These are phyloP conservation scores for Triticum turgidum DNA, from an alignment of 176 grass and related monocot genomes.

Conservation along the genomic window DNA sequence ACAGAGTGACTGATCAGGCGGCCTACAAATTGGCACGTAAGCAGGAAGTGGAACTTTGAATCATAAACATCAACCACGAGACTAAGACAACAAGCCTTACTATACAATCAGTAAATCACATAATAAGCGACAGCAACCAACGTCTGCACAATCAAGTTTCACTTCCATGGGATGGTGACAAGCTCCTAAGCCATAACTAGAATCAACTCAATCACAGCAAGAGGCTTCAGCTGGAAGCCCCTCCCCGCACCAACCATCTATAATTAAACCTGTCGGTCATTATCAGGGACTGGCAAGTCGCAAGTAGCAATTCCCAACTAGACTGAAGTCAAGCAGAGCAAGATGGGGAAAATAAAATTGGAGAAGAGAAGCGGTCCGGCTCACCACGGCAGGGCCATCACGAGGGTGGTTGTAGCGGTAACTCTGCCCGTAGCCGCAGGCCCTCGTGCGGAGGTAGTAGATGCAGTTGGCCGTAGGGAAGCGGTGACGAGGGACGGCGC, in stretches of 20 bases:
- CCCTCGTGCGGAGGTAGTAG: conserved; percentile 82
- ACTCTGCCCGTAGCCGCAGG: conserved; percentile 73
- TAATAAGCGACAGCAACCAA: neutral
- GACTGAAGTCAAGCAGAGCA: conserved; percentile 15
- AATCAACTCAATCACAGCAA: neutral
- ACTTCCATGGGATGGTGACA: conserved; percentile 5
- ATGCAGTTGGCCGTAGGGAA: conserved; percentile 40
- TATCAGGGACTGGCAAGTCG: conserved; percentile 14
- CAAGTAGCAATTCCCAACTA: neutral
- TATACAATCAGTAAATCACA: neutral
- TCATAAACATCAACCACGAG: neutral
- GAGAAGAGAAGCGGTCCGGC: neutral
- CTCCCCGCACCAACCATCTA: no score
- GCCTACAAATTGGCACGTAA: no score
- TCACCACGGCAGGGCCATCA: conserved; percentile 51
- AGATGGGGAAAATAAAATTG: neutral
- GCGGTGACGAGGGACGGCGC: no score
- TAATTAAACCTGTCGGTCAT: neutral
- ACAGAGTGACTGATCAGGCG: no score
- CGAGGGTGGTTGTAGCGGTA: conserved; percentile 94
- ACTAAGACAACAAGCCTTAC: neutral
- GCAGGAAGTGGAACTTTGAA: no score
- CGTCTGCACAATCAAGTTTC: conserved; percentile 8
- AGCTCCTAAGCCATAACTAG: neutral
- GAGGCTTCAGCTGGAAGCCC: no score